phyloP scores from a whole-genome alignment of 768 basidiomycete genomes.

The Gymnopilus dilepis region DNA sequence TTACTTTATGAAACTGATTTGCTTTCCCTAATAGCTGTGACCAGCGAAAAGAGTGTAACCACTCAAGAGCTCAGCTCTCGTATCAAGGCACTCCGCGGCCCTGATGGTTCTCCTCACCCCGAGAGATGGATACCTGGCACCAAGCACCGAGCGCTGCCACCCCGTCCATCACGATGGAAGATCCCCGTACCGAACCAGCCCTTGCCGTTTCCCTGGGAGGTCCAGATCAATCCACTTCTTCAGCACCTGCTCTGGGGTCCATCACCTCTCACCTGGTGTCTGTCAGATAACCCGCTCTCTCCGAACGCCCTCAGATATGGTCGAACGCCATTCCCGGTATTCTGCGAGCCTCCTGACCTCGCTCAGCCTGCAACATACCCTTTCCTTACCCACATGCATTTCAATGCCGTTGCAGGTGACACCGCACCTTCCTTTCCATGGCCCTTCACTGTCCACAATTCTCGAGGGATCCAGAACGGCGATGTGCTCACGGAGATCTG shows the following conservation, averaged over 20 bases:
- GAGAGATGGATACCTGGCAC: conserved; percentile 56
- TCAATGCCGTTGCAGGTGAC: conserved; percentile 59
- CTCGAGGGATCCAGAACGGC: conserved; percentile 49
- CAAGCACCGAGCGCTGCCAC: conserved; percentile 54
- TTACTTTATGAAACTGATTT: neutral
- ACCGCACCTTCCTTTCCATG: conserved; percentile 54
- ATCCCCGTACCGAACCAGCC: conserved; percentile 42
- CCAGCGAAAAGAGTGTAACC: conserved; percentile 25
- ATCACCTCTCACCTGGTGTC: conserved; percentile 53
- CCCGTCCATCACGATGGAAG: conserved; percentile 52
- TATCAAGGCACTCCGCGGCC: conserved; percentile 36
- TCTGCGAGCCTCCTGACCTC: conserved; percentile 40
- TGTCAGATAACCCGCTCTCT: conserved; percentile 34
- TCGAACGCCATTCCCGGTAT: conserved; percentile 33
- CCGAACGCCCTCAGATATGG: conserved; percentile 35
- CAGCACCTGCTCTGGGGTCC: conserved; percentile 47
- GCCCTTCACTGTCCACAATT: conserved; percentile 57
- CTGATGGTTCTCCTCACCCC: conserved; percentile 19
- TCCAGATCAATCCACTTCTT: conserved; percentile 64
- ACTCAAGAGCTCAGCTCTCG: conserved; percentile 36
- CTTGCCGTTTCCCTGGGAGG: conserved; percentile 52
- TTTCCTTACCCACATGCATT: conserved; percentile 59
- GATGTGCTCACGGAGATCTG: conserved; percentile 57
- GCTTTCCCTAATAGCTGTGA: conserved; percentile 15
- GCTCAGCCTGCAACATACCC: conserved; percentile 72